Conservation (phyloP, 805 yeast genomes). For the Ogataea degrootiae region DNA sequence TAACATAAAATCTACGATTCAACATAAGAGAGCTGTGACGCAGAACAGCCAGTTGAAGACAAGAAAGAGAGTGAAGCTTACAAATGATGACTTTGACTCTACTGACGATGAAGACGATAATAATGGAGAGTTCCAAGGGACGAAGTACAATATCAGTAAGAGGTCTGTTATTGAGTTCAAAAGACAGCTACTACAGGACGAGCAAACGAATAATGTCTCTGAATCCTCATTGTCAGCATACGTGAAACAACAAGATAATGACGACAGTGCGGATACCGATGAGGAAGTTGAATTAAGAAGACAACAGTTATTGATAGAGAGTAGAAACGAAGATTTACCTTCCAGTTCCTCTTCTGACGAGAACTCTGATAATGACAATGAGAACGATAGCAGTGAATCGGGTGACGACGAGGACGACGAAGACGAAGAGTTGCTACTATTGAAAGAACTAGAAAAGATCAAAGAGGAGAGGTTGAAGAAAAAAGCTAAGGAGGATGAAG, state of each 20-base stretch:
- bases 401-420: constrained; percentile 47
- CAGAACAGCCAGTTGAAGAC: constrained; percentile 51
- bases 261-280: not conserved
- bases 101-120: constrained; percentile 47
- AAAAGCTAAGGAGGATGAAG: constrained; percentile 24
- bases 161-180: constrained; percentile 16
- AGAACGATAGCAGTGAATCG: constrained; percentile 33
- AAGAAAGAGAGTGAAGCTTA: constrained; percentile 26
- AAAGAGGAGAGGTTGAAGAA: constrained; percentile 31
- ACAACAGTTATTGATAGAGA: constrained; percentile 12
- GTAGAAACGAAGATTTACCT: constrained; percentile 23
- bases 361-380: constrained; percentile 22
- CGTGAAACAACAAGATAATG: constrained; percentile 1
- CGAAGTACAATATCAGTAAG: constrained; percentile 19
- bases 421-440: constrained; percentile 26
- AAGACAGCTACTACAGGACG: constrained; percentile 12
- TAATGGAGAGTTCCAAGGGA: constrained; percentile 31
- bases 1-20: constrained; percentile 38
- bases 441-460: constrained; percentile 36
- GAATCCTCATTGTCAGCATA: not conserved
- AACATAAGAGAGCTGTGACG: constrained; percentile 50
- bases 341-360: constrained; percentile 4
- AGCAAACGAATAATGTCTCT: not conserved
- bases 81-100: constrained; percentile 32
- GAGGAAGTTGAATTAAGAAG: constrained; percentile 30